Base-by-base conservation (phyloP, 495 filamentous ascomycete genomes). In the Penicillium bovifimosum region DNA sequence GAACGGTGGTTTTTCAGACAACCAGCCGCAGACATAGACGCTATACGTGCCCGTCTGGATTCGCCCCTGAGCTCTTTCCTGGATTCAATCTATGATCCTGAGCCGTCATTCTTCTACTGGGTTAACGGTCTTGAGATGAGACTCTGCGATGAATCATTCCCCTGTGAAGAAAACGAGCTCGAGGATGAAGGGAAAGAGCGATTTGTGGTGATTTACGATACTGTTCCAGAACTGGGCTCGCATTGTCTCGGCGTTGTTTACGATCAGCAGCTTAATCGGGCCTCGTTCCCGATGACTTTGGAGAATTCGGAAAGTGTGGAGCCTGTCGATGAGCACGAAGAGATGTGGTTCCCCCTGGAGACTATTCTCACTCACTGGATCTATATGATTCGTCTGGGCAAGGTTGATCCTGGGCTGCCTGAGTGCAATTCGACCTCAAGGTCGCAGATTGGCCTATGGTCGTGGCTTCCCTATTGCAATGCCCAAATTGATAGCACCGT, bases 301-400 rank as follows among this genome's bases (percentile, higher is more conserved):
- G 49, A 42, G 2, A 56, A 52, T 41, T 28, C n/a, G 1, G 55
- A 62, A 18, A 58, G 46, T 35, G 27, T 61, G 5, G 41, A 41
- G 26, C 59, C 56, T 31, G 10, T 62, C n/a, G 38, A 40, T 5
- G 53, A 64, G n/a, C 55, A 60, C 18, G 20, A 48, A 11, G 58
- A 66, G 11, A 50, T 71, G 26, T 74, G 69, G 66, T 58, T 65
- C 27, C 68, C 71, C 0, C 52, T 72, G 2, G 71, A 72, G 59
- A 74, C 69, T 0, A 55, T 74, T 13, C 62, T 74, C 5, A 62
- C 55, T n/a, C 61, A 72, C 18, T 74, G 66, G 69, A 65, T 71
- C 20, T 14, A 55, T 9, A 49, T 69, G 31, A 35, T 67, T 26
- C 58, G 47, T 1, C 48, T 72, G 9, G 68, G 64, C 6, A 74